Conservation (phyloP, 2,329 filamentous ascomycete genomes). For the Eutypella sp. region DNA sequence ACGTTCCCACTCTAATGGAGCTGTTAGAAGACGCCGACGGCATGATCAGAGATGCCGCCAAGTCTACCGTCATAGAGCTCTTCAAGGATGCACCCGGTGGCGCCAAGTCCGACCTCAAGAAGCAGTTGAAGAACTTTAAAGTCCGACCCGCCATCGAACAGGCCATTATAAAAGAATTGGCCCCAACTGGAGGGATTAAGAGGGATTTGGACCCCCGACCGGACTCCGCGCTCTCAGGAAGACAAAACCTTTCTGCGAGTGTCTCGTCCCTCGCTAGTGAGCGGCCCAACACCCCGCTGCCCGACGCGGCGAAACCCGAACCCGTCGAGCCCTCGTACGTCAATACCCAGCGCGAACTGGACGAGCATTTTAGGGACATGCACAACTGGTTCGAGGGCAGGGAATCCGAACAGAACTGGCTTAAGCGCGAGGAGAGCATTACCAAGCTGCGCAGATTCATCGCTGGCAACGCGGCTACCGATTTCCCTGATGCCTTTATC, state of each 20-base stretch:
- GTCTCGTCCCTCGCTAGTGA: constrained; percentile 45
- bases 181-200: constrained; percentile 38
- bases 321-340: constrained; percentile 76
- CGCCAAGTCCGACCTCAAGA: constrained; percentile 85
- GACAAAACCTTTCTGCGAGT: constrained; percentile 43
- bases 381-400: constrained; percentile 75
- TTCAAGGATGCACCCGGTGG: constrained; percentile 75
- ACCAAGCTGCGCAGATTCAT: constrained; percentile 71
- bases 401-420: constrained; percentile 89
- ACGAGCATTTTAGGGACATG: constrained; percentile 83
- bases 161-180: constrained; percentile 72
- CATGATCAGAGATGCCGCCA: constrained; percentile 79
- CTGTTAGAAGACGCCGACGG: constrained; percentile 87
- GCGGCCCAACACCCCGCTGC: constrained; percentile 55
- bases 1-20: constrained; percentile 78
- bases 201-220: constrained; percentile 35
- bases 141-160: constrained; percentile 82
- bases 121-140: constrained; percentile 76
- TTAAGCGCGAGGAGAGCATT: constrained; percentile 76
- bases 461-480: constrained; percentile 75
- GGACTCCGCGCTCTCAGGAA: constrained; percentile 32
- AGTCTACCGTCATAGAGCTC: constrained; percentile 76
- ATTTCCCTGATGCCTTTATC: constrained; percentile 69
- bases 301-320: constrained; percentile 62
- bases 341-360: constrained; percentile 80